phyloP scores from a whole-genome alignment of 306 rosid genomes.

The barrel medic (Medicago truncatula) region MtrunA17r5.0-ANR NC_053046.1:18326001-18326500 shows the following conservation, averaged over 20 bases:
- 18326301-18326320: too few species aligned
- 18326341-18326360: not conserved
- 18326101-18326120: not conserved
- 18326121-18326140: constrained; percentile 6
- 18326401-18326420: not conserved
- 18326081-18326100: too few species aligned
- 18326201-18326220: not conserved
- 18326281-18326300: too few species aligned
- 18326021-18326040: too few species aligned
- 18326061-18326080: too few species aligned
- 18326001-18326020: too few species aligned
- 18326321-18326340: too few species aligned
- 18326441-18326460: not conserved
- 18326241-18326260: too few species aligned
- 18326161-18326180: constrained; percentile 18
- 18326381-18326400: constrained; percentile 13
- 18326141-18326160: constrained; percentile 22
- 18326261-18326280: too few species aligned
- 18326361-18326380: constrained; percentile 1
- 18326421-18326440: constrained; percentile 22
- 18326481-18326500: constrained; percentile 61
- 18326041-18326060: too few species aligned
- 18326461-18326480: constrained; percentile 30
- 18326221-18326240: too few species aligned
- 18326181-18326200: not conserved